Conservation (phyloP, 768 basidiomycete genomes). For the Tulasnella sp. region DNA sequence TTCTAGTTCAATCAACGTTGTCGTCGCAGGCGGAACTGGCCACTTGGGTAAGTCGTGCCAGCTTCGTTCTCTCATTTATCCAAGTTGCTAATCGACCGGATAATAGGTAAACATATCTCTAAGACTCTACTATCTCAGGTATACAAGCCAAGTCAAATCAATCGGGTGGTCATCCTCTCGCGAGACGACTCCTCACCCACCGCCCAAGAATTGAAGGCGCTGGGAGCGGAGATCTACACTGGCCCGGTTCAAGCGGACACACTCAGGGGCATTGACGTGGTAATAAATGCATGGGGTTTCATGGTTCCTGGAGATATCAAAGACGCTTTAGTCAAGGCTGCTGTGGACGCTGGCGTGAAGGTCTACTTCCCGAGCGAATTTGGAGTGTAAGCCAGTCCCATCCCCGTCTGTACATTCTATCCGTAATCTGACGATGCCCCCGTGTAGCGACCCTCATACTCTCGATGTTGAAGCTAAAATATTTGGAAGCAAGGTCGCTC, state of each 20-base stretch:
- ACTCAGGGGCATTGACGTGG: neutral
- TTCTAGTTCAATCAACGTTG: neutral
- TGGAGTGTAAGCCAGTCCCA: neutral
- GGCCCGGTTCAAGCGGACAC: neutral
- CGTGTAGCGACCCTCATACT: neutral
- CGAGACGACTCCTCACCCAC: neutral
- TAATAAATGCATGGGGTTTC: constrained; percentile 1
- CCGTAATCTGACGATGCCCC: neutral
- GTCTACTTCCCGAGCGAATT: constrained; percentile 15
- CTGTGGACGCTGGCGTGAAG: constrained; percentile 24
- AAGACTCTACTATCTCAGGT: neutral
- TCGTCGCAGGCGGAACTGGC: constrained; percentile 1
- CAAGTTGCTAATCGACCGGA: too few relatives aligned
- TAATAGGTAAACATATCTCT: neutral
- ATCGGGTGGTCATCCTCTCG: neutral
- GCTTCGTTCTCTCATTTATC: neutral
- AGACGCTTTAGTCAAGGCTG: constrained; percentile 20
- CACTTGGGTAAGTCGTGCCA: neutral
- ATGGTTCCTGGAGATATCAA: constrained; percentile 1
- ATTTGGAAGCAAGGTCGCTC: neutral
- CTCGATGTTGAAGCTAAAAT: neutral
- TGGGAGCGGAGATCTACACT: neutral
- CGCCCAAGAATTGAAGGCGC: neutral
- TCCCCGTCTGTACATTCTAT: neutral
- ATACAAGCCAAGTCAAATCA: neutral